Base-by-base conservation (phyloP, 805 yeast genomes). In the Wickerhamiella occidentalis region DNA sequence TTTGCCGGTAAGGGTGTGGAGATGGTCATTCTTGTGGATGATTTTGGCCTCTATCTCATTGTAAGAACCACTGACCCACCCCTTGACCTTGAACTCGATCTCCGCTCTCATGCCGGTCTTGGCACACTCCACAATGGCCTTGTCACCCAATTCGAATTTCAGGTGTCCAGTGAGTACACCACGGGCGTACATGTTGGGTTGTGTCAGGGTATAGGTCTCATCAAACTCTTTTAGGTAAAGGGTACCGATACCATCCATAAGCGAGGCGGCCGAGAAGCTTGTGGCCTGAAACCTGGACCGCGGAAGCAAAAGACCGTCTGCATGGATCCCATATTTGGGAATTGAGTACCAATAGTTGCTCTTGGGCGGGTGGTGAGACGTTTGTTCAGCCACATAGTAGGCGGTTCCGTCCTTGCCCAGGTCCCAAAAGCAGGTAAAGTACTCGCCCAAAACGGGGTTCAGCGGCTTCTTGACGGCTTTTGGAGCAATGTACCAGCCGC, bases 401-500 rank as follows among this genome's bases (percentile, higher is more conserved):
- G 96, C 95, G 47, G 74, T 74, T 3, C 73, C 63, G 26, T 72
- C 75, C 46, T 82, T 77, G 9, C 88, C 79, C 42, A 86, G 68
- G 58, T 87, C 92, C 98, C 98, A 92, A 63, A 82, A 88, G 61
- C 95, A 82, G 18, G 85, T 76, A 65, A 85, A 92, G 56, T 82
- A 75, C 63, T 92, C 98, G 26, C 97, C 96, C 22, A 92, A 63
- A 6, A 92, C 86, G 1, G 98, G 98, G 62, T 92, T 92, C 59
- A 92, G 71, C 0, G 98, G 98, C 65, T 92, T 92, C 64, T 92
- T 92, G 13, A 92, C 98, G 3, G 97, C 98, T 63, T 90, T 90
- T 25, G 97, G 98, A 1, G 96, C 92, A 63, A 92, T 92, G 62
- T 92, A 96, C 97, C 97, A 92, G 44, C 94, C 86, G 2, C 96